Evolutionary conservation across 2,329 filamentous ascomycete genomes (phyloP), one percentile per base, ranked within the genome.

Genomic region (Lasiodiplodia hormozganensis): DNA sequence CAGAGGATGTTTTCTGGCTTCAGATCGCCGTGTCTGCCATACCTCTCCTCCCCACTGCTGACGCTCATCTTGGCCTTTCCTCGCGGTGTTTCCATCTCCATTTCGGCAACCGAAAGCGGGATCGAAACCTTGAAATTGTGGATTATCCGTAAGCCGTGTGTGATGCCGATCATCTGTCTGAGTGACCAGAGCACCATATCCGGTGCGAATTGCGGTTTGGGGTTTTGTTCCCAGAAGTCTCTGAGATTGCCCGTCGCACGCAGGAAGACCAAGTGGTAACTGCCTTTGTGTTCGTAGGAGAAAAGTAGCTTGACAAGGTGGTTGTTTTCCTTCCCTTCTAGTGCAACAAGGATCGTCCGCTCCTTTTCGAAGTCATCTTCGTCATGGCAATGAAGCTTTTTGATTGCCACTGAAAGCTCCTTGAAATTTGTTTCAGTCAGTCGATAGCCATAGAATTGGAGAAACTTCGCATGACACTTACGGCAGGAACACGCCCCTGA

Each of bases 1-100:
- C 74, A 75, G 0, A 81, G 71, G 7, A 82, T 79, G 31, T 82
- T 81, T 7, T 76, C 76, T 0, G 79, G 76, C 18, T 81, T 82
- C 8, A 82, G 72, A 56, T 79, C 74, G 3, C 78, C 75, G 52
- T 80, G 76, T 4, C 77, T 71, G 4, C 79, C 80, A 62, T 72
- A 81, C 4, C 62, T 67, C 2, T 72, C 47, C 65, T 74, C 67
- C 3, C 28, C n/a, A 1, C 4, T 0, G 5, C 11, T 53, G 21
- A 65, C 62, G 31, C 31, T 28, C 40, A 43, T 43, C 28, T 16
- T 2, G 2, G 5, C 49, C 16, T 25, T 18, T 1, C 49, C 31
- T 25, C 21, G 25, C 1, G 31, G 25, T 2, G 58, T 21, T 3
- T 34, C 6, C 10, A 11, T 49, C 1, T 6, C 8, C 8, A 4